Conservation (phyloP, 2,329 filamentous ascomycete genomes). For the Escovopsis sp. region DNA sequence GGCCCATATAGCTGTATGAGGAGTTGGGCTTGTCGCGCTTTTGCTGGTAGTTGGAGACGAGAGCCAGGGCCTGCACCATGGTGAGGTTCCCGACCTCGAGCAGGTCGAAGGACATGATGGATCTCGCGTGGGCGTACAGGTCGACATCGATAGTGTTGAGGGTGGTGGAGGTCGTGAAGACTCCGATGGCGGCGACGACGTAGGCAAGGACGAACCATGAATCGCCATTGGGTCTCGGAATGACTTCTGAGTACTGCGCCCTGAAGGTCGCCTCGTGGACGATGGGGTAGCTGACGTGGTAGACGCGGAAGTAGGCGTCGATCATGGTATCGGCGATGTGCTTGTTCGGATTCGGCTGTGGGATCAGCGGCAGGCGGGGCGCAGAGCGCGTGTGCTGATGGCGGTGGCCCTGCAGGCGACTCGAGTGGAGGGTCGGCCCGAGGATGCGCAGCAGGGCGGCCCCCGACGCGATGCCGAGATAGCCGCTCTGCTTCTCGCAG, state of each 20-base stretch:
- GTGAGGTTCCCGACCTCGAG: conserved; percentile 31
- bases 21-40: conserved; percentile 37
- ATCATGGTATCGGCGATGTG: conserved; percentile 21
- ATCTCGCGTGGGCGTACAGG: conserved; percentile 16
- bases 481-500: conserved; percentile 24
- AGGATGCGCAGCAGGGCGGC: conserved; percentile 27
- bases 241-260: conserved; percentile 19
- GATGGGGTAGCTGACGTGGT: conserved; percentile 31
- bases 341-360: conserved; percentile 19
- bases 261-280: conserved; percentile 32
- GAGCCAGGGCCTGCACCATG: conserved; percentile 28
- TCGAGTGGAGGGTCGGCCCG: conserved; percentile 13
- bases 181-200: conserved; percentile 23
- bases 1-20: conserved; percentile 36
- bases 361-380: conserved; percentile 6
- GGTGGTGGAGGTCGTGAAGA: conserved; percentile 16
- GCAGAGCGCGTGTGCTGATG: conserved; percentile 3
- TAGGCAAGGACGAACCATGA: conserved; percentile 18
- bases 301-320: conserved; percentile 28
- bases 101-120: conserved; percentile 25
- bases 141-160: conserved; percentile 12
- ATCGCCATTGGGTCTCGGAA: conserved; percentile 16
- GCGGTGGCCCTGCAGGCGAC: conserved; percentile 10
- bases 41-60: conserved; percentile 34
- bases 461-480: conserved; percentile 30